A percentile compares a stretch with the other conserved stretches of the same genome.
phyloP scores from a whole-genome alignment of 208 protist genomes.

The Leptomonas pyrrhocoris region DNA sequence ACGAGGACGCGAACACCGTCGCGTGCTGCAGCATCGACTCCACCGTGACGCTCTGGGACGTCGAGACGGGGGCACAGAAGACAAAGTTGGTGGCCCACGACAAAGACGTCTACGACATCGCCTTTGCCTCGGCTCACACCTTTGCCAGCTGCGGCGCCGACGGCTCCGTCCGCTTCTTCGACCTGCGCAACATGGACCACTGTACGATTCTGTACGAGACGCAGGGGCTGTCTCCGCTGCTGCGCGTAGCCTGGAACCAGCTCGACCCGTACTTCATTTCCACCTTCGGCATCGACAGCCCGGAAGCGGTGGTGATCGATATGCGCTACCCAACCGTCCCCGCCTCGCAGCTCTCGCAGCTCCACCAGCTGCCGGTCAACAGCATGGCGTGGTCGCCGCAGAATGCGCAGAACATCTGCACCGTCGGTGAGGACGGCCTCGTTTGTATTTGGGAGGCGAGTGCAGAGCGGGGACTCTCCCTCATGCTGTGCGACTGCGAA shows the following conservation, averaged over 20 bases:
- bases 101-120: conserved; percentile 99
- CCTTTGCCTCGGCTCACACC: conserved; percentile 94
- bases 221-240: conserved; percentile 86
- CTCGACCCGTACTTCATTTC: conserved; percentile 97
- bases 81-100: conserved; percentile 99
- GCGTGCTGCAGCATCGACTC: conserved; percentile 99
- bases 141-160: conserved; percentile 98
- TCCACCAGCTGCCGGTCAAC: conserved; percentile 95
- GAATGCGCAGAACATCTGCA: conserved; percentile 93
- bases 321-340: conserved; percentile 91
- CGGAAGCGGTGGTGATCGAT: conserved; percentile 96
- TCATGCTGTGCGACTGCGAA: conserved; percentile 66
- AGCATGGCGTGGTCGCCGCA: conserved; percentile 96
- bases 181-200: conserved; percentile 97
- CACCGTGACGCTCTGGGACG: conserved; percentile 98
- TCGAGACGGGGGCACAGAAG: conserved; percentile 85
- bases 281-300: conserved; percentile 95
- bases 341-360: conserved; percentile 76
- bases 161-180: conserved; percentile 98
- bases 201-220: conserved; percentile 99
- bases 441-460: conserved; percentile 98
- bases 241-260: conserved; percentile 98
- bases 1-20: conserved; percentile 93
- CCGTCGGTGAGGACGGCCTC: conserved; percentile 95
- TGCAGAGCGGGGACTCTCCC: conserved; percentile 44